These are phyloP conservation scores for Paragyromitra xinjiangensis DNA, from an alignment of 495 filamentous ascomycete genomes.

Conservation along the genomic window DNA sequence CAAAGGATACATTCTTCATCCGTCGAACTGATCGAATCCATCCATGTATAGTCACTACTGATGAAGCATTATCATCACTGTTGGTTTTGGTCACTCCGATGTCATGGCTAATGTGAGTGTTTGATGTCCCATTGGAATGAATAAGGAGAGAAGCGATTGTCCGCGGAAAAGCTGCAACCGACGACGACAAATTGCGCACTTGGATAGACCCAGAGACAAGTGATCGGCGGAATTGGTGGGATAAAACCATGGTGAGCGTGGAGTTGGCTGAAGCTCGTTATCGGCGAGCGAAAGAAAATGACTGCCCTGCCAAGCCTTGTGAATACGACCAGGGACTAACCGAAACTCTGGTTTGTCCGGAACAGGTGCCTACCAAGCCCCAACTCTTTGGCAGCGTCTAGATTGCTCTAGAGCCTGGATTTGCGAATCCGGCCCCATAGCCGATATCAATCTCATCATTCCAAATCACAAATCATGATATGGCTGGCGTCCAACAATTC, in stretches of 20 bases:
- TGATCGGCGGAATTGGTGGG: conserved; percentile 40
- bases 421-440: not conserved
- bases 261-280: conserved; percentile 13
- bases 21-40: conserved; percentile 85
- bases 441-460: not conserved
- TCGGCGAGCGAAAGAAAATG: conserved; percentile 14
- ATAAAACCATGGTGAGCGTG: conserved; percentile 38
- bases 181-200: conserved; percentile 17
- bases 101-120: conserved; percentile 37
- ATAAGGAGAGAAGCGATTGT: conserved; percentile 54
- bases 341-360: conserved; percentile 11
- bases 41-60: conserved; percentile 71
- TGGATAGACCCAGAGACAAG: conserved; percentile 22
- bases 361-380: not conserved
- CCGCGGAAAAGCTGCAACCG: conserved; percentile 33
- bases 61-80: conserved; percentile 9
- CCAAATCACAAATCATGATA: conserved; percentile 7
- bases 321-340: conserved; percentile 21
- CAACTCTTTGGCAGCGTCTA: not conserved
- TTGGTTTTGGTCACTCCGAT: conserved; percentile 42
- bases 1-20: conserved; percentile 84
- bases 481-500: not conserved
- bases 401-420: not conserved
- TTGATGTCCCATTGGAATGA: conserved; percentile 28
- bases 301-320: conserved; percentile 41